Percentiles rank a stretch among this genome's conserved stretches.
phyloP scores from a whole-genome alignment of 495 filamentous ascomycete species.

The Penicillium lividum region DNA sequence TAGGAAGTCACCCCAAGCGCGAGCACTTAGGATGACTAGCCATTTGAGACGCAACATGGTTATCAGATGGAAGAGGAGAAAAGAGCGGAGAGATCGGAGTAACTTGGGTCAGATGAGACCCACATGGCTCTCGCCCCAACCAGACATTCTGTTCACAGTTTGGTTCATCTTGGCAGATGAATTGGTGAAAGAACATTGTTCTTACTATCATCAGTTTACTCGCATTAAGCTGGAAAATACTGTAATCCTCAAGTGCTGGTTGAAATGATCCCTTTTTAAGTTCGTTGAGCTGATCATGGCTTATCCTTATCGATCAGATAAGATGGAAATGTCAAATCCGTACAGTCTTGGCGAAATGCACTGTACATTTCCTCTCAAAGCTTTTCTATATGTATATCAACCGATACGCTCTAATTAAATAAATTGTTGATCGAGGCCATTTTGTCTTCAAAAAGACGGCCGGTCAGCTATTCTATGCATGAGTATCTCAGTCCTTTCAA shows the following conservation, averaged over 20 bases:
- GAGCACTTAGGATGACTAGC: constrained; percentile 15
- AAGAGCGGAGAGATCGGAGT: constrained; percentile 13
- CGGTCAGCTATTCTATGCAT: too few species aligned
- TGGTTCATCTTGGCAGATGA: not conserved
- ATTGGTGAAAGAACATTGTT: too few species aligned
- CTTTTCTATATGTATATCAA: not conserved
- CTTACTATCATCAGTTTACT: too few species aligned
- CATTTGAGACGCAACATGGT: constrained; percentile 19
- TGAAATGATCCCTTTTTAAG: not conserved
- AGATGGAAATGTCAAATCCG: not conserved
- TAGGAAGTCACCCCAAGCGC: constrained; percentile 15
- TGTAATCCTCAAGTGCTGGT: not conserved
- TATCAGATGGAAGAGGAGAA: constrained; percentile 13
- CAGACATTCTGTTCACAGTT: not conserved
- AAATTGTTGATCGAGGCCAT: too few species aligned
- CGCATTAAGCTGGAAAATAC: not conserved
- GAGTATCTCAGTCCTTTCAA: too few species aligned
- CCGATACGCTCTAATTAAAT: too few species aligned
- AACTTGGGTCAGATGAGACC: not conserved
- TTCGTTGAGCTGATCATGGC: not conserved
- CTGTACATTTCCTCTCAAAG: not conserved
- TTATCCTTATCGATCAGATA: not conserved
- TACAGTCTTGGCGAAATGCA: too few species aligned
- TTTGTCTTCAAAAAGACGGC: too few species aligned
- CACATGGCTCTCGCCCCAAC: not conserved